phyloP scores from a whole-genome alignment of 129 eudicot species.

The Pittosporum tobira region DNA sequence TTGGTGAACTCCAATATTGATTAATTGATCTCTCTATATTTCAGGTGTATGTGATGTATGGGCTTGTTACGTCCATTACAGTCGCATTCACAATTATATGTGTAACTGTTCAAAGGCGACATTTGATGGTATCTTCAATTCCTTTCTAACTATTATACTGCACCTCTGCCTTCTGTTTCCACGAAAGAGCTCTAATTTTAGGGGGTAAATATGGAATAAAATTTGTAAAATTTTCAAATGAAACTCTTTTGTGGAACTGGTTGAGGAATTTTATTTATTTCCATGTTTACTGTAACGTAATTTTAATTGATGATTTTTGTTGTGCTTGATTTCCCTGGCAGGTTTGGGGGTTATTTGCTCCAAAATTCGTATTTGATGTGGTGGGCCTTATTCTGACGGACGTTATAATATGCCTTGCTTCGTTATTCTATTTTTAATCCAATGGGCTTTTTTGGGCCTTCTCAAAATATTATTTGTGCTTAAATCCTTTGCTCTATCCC shows the following conservation, averaged over 20 bases:
- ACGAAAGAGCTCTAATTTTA: too few species aligned
- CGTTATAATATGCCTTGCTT: slow-evolving; percentile 49
- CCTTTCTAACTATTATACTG: neutral
- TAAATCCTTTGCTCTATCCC: too few species aligned
- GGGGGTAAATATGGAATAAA: too few species aligned
- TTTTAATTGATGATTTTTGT: neutral
- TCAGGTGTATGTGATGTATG: slow-evolving; percentile 85
- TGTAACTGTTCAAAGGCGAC: slow-evolving; percentile 87
- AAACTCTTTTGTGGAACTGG: neutral
- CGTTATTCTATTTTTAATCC: slow-evolving; percentile 41
- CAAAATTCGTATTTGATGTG: slow-evolving; percentile 83
- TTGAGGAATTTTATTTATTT: slow-evolving; percentile 4
- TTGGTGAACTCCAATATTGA: neutral
- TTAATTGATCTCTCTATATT: slow-evolving; percentile 11
- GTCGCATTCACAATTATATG: slow-evolving; percentile 63
- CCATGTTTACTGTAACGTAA: neutral
- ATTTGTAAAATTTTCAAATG: too few species aligned
- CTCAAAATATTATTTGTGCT: too few species aligned
- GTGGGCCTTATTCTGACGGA: slow-evolving; percentile 77
- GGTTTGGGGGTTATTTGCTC: slow-evolving; percentile 99
- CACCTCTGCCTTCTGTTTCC: too few species aligned
- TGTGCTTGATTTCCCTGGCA: slow-evolving; percentile 18
- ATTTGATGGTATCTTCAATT: slow-evolving; percentile 67
- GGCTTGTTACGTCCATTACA: slow-evolving; percentile 48
- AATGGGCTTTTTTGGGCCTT: too few species aligned